Percentiles rank a stretch among this genome's conserved stretches.
phyloP scores from a whole-genome alignment of 108 stramenopile species.

The Fragilaria crotonensis region DNA sequence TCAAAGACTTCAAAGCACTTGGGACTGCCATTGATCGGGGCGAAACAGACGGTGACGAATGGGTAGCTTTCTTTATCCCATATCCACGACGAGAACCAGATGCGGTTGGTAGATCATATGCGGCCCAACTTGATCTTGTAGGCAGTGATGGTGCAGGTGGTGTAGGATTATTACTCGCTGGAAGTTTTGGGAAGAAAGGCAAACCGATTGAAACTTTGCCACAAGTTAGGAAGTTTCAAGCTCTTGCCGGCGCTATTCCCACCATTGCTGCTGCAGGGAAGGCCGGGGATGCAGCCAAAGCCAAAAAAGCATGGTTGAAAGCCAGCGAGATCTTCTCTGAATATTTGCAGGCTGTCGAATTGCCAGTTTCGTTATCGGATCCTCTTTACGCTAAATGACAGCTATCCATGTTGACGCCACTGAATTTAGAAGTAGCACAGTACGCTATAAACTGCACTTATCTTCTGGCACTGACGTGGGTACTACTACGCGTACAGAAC shows the following conservation, averaged over 20 bases:
- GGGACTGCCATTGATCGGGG: constrained; percentile 32
- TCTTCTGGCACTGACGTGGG: too few relatives aligned
- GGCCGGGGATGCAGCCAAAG: constrained; percentile 35
- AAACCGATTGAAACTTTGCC: constrained; percentile 49
- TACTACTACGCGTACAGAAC: too few relatives aligned
- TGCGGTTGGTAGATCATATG: constrained; percentile 36
- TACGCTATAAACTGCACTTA: too few relatives aligned
- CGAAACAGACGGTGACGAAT: constrained; percentile 28
- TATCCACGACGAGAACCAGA: constrained; percentile 42
- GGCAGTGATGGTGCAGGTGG: constrained; percentile 33
- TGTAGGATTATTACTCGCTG: constrained; percentile 33
- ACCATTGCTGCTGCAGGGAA: constrained; percentile 41
- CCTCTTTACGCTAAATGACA: constrained; percentile 20
- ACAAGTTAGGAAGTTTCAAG: constrained; percentile 29
- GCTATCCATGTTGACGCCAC: too few relatives aligned
- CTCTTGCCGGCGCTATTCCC: constrained; percentile 28
- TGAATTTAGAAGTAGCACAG: too few relatives aligned
- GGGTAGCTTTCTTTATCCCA: constrained; percentile 46
- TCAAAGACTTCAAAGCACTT: constrained; percentile 32
- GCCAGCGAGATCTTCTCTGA: constrained; percentile 19
- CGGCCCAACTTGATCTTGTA: constrained; percentile 37
- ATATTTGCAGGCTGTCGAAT: constrained; percentile 32
- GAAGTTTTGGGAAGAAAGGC: constrained; percentile 36
- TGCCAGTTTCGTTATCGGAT: constrained; percentile 30
- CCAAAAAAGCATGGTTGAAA: constrained; percentile 26